Base-by-base conservation (phyloP, 179 eudicot species). In the Camellia oleifera region DNA sequence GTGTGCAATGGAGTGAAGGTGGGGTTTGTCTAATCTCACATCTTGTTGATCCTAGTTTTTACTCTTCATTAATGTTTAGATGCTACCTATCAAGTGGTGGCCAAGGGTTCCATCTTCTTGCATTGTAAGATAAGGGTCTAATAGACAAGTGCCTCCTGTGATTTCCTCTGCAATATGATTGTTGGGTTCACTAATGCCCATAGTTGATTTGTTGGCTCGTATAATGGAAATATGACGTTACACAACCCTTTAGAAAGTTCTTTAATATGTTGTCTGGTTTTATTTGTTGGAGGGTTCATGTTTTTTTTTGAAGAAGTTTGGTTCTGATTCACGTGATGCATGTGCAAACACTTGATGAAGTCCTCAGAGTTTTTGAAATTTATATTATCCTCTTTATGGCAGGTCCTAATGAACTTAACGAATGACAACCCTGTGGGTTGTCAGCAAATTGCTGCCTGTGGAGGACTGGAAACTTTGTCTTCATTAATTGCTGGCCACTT, bases 361-460 rank as follows among this genome's bases (percentile, higher is more conserved):
- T 67, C 18, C 14, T 78, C 42, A 10, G 40, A 61, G 6, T 32
- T 48, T 61, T 48, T 63, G 46, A 46, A 53, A 5, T 58, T 76
- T 54, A 54, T 56, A 60, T 57, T 74, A 20, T 72, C 6, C 61
- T 58, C 44, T 61, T 0, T 69, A 57, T 88, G 70, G 69, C 88
- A 96, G 99, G 99, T 91, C 75, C 90, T 96, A 61, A 92, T 96
- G 98, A 96, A 96, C 88, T 87, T 96, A 83, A 88, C 98, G 77
- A 96, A 96, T 81, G 99, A 96, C 86, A 96, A 96, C 81, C 88
- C 91, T 57, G 74, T 80, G 77, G 99, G 99, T 66, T 96, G 97
- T 87, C 89, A 81, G 77, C 96, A 94, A 92, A 94, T 96, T 85
- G 98, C 97, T 85, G 83, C 89, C 23, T 86, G 87, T 88, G 97